Evolutionary conservation across 139 green algal species (phyloP).

Genomic region (Chlamydomonas sp.): DNA sequence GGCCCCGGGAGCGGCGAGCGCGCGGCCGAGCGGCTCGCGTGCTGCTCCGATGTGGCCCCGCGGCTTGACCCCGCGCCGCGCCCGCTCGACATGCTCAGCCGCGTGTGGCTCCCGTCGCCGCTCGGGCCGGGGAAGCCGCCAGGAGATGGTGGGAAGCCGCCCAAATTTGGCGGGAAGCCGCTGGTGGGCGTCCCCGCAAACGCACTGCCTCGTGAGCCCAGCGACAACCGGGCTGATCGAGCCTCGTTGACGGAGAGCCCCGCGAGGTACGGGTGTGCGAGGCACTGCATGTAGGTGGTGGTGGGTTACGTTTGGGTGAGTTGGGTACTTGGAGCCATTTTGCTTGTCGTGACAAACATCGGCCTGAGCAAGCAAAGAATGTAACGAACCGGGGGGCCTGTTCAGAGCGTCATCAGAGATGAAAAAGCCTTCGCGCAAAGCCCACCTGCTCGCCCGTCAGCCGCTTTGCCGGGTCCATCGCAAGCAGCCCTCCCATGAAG

Average conservation of each 20-base stretch:
- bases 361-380: too few species aligned
- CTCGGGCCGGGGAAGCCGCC: not conserved
- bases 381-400: too few species aligned
- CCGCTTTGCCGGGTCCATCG: slow-evolving; percentile 50
- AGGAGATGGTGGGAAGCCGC: not conserved
- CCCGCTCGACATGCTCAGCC: not conserved
- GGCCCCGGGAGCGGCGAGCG: not conserved
- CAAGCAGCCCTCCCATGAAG: slow-evolving; percentile 35
- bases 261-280: slow-evolving; percentile 59
- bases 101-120: not conserved
- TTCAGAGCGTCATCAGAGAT: too few species aligned
- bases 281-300: too few species aligned
- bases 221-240: not conserved
- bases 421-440: too few species aligned
- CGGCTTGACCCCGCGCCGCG: not conserved
- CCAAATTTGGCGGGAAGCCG: too few species aligned
- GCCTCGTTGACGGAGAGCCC: slow-evolving; percentile 14
- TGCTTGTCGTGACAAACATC: too few species aligned
- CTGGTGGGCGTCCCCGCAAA: not conserved
- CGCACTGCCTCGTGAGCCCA: not conserved
- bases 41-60: not conserved
- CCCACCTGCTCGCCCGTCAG: slow-evolving; percentile 32
- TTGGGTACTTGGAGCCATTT: too few species aligned
- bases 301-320: too few species aligned
- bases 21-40: too few species aligned